phyloP scores from a whole-genome alignment of 1,284 basidiomycete species.

The Malassezia japonica region DNA sequence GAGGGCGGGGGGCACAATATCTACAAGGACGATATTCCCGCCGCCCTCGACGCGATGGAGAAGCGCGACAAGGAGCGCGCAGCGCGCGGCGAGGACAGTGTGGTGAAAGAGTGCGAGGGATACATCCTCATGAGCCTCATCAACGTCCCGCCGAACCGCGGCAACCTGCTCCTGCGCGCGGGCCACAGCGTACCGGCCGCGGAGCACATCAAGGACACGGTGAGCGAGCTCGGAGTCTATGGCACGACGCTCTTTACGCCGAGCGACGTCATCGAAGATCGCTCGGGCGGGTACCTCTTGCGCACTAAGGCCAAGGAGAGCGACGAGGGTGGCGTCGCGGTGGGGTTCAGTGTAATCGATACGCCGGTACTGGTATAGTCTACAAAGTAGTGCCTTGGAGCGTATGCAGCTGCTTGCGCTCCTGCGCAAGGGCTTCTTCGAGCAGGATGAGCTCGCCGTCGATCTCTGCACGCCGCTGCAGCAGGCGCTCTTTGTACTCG shows the following conservation, averaged over 20 bases:
- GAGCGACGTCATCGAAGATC: slow-evolving; percentile 53
- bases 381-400: not conserved
- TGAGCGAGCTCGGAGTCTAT: slow-evolving; percentile 86
- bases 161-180: slow-evolving; percentile 66
- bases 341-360: slow-evolving; percentile 79
- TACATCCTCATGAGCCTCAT: slow-evolving; percentile 95
- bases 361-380: slow-evolving; percentile 60
- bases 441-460: slow-evolving; percentile 6
- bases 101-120: slow-evolving; percentile 51
- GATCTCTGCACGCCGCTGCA: slow-evolving; percentile 1
- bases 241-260: slow-evolving; percentile 67
- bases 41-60: slow-evolving; percentile 61
- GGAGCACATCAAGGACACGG: slow-evolving; percentile 57
- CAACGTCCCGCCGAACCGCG: slow-evolving; percentile 59
- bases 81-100: slow-evolving; percentile 4
- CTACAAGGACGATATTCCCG: slow-evolving; percentile 71
- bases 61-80: slow-evolving; percentile 52
- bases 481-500: slow-evolving; percentile 8
- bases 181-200: slow-evolving; percentile 46
- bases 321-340: slow-evolving; percentile 88
- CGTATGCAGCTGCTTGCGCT: not conserved
- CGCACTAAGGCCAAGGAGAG: slow-evolving; percentile 85
- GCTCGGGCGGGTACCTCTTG: slow-evolving; percentile 63
- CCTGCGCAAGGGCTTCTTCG: slow-evolving; percentile 8
- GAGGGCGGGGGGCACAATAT: slow-evolving; percentile 97